Evolutionary conservation across 2,329 filamentous ascomycete genomes (phyloP), one percentile per base, ranked within the genome.

Genomic region (Biscogniauxia sp.): DNA sequence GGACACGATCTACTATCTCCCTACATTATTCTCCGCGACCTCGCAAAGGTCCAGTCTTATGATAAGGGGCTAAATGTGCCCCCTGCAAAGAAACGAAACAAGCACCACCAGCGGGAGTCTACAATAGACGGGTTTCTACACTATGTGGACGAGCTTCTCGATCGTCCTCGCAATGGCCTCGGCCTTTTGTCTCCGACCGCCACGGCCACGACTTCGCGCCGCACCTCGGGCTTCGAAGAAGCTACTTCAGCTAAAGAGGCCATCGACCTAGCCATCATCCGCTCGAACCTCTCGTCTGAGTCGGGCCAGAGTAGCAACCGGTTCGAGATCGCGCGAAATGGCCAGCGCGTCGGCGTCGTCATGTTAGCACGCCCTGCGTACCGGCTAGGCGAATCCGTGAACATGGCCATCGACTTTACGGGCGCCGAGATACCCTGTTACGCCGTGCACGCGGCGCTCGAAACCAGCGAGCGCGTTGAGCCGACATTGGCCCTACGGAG

Each of bases 1-100:
- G 92, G 93, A 1, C 94, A 99, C 74, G 94, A 99, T 74, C 80
- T 99, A 15, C 96, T 97, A 89, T 90, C 88, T 49, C 95, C 95
- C 0, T 97, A 98, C 72, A 91, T 98, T 28, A 82, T 98, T 57
- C 82, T 98, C 52, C 88, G 88, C 59, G 94, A 98, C 70, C 86
- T 91, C 73, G 94, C 95, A 2, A 83, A 84, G 57, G 85, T 90
- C 28, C 83, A 82, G 65, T 80, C 79, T 51, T 68, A 85, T 52
- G 80, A 81, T 51, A 75, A 77, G 66, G 61, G 63, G 11, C 58
- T 65, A 32, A 66, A 66, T 50, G 41, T 59, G 59, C 59, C 62
- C 59, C 15, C 59, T 45, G 58, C 60, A 26, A 72, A 70, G 64
- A 66, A 60, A 55, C 50, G 63, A 69, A 68, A 70, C 61, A 73